A percentile compares a stretch with the other conserved stretches of the same genome.
Evolutionary conservation across 228 moss, liverwort and hornwort species (phyloP).

Genomic region (Sphagnum magellanicum): DNA sequence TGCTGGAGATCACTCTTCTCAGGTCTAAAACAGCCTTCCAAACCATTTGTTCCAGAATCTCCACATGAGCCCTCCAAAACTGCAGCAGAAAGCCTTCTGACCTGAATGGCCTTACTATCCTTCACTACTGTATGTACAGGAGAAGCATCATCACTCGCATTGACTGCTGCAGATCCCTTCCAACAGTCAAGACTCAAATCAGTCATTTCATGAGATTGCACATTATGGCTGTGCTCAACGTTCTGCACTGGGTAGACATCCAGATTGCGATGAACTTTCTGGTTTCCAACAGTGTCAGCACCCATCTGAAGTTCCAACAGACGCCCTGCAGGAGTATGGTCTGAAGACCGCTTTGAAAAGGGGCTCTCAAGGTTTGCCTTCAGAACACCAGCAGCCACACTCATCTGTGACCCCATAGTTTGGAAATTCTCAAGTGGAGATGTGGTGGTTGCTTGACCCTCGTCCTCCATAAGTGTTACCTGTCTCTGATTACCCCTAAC

Average conservation of each 20-base stretch:
- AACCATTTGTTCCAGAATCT: background rate
- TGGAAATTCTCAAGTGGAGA: slow-evolving; percentile 6
- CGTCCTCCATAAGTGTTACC: slow-evolving; percentile 2
- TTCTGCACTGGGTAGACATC: slow-evolving; percentile 3
- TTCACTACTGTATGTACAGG: slow-evolving; percentile 4
- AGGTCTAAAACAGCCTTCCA: background rate
- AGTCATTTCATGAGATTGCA: background rate
- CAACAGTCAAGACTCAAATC: slow-evolving; percentile 7
- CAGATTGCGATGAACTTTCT: slow-evolving; percentile 7
- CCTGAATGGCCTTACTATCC: background rate
- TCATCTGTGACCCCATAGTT: slow-evolving; percentile 14
- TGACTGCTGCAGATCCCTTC: slow-evolving; percentile 11
- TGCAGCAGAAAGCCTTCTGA: slow-evolving; percentile 5
- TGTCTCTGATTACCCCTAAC: slow-evolving; percentile 1
- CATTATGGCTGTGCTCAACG: background rate
- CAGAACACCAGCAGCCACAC: slow-evolving; percentile 24
- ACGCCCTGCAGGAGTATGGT: background rate
- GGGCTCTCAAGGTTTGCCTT: slow-evolving; percentile 17
- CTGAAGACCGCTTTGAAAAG: background rate
- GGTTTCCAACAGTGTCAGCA: slow-evolving; percentile 1
- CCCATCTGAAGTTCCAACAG: slow-evolving; percentile 8
- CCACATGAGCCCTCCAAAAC: slow-evolving; percentile 3
- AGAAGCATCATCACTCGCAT: slow-evolving; percentile 9
- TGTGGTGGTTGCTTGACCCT: slow-evolving; percentile 1
- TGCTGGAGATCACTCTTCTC: too few species aligned